phyloP scores from a whole-genome alignment of 2,329 filamentous ascomycete species.

The Fusarium xylarioides region DNA sequence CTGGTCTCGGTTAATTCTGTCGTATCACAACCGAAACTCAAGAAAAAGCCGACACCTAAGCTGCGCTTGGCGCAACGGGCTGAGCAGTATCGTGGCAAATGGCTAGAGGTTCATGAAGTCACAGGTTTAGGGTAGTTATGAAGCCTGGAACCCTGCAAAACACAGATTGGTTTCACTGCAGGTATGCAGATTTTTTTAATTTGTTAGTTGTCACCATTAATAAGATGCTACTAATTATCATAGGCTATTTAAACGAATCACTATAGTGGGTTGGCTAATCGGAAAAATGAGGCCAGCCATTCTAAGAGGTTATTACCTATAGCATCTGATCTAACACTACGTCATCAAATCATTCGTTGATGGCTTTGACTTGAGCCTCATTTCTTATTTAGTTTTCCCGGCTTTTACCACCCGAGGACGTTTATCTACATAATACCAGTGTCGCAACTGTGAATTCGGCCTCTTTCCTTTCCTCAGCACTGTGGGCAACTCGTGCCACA shows the following conservation, averaged over 20 bases:
- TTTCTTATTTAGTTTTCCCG: rapidly evolving
- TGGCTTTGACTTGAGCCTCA: not conserved
- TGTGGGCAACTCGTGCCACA: not conserved
- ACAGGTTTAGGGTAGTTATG: rapidly evolving
- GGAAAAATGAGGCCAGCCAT: not conserved
- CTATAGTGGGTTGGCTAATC: not conserved
- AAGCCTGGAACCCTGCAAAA: not conserved
- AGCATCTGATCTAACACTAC: not conserved
- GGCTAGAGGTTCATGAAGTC: not conserved
- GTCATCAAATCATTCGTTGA: not conserved
- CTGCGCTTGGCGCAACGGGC: not conserved
- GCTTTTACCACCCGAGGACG: not conserved
- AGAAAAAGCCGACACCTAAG: not conserved
- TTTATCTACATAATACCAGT: not conserved
- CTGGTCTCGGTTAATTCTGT: not conserved
- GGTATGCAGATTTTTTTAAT: not conserved
- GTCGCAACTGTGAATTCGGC: not conserved
- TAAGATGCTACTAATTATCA: not conserved
- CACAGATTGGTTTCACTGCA: not conserved
- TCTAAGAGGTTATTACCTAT: rapidly evolving
- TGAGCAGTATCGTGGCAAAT: not conserved
- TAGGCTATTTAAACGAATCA: not conserved
- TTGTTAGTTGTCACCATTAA: not conserved
- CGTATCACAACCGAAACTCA: not conserved
- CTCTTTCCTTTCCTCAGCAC: too few species aligned